Percentiles rank a stretch among this genome's conserved stretches.
Evolutionary conservation across 177 flowering plant species (phyloP).

Genomic region (Viscum album): DNA sequence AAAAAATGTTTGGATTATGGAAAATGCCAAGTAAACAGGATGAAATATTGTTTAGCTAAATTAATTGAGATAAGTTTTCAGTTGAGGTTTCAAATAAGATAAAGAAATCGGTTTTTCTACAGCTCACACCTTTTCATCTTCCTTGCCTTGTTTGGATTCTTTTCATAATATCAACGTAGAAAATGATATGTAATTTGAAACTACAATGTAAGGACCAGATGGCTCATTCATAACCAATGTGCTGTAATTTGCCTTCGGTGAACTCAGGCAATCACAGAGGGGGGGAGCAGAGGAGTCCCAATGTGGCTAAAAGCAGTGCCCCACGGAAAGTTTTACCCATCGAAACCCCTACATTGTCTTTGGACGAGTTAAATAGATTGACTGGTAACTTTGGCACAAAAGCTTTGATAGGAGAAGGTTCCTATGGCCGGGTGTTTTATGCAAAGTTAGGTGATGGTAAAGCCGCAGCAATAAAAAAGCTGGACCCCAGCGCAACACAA

Average conservation of each 20-base stretch:
- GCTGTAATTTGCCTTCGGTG: not conserved
- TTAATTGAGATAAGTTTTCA: too few species aligned
- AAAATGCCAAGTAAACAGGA: not conserved
- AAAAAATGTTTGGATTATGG: too few species aligned
- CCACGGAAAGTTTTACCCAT: conserved; percentile 61
- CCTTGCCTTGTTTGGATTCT: too few species aligned
- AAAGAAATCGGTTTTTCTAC: too few species aligned
- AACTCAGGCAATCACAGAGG: conserved; percentile 43
- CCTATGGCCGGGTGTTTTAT: conserved; percentile 68
- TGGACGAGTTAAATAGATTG: conserved; percentile 49
- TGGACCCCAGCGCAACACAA: conserved; percentile 43
- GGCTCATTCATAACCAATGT: too few species aligned
- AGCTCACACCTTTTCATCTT: too few species aligned
- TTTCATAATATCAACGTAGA: too few species aligned
- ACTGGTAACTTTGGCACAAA: conserved; percentile 64
- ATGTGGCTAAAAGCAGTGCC: conserved; percentile 32
- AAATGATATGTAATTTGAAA: too few species aligned
- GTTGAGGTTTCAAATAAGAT: too few species aligned
- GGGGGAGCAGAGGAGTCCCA: conserved; percentile 43
- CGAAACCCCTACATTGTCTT: conserved; percentile 48
- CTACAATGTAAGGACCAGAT: too few species aligned
- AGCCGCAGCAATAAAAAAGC: conserved; percentile 57
- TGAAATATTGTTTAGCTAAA: not conserved
- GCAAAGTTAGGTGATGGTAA: conserved; percentile 44
- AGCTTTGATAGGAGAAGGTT: conserved; percentile 84